phyloP scores from a whole-genome alignment of 192 early-diverging fungal genomes.

The Phycomyces nitens region DNA sequence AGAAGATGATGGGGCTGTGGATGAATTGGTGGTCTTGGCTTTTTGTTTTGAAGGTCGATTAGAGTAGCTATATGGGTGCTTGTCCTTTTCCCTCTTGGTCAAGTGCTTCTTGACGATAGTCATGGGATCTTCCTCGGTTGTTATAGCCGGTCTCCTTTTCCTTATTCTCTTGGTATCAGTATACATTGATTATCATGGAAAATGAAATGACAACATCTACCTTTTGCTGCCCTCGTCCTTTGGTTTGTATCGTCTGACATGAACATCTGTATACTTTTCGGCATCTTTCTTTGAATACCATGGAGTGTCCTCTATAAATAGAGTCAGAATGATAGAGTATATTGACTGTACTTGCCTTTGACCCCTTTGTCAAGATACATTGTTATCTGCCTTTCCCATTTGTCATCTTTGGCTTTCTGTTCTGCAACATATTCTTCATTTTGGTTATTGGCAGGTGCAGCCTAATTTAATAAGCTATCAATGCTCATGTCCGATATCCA shows the following conservation, averaged over 20 bases:
- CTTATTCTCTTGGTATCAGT: not conserved
- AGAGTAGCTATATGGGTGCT: not conserved
- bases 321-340: too few relatives aligned
- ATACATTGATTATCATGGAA: not conserved
- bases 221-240: slow-evolving; percentile 13
- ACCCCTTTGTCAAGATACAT: slow-evolving; percentile 61
- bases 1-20: slow-evolving; percentile 14
- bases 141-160: not conserved
- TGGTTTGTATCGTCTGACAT: slow-evolving; percentile 8
- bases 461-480: not conserved
- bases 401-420: slow-evolving; percentile 44
- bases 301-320: slow-evolving; percentile 15
- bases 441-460: not conserved
- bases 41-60: not conserved
- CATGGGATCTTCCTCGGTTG: not conserved
- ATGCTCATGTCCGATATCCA: slow-evolving; percentile 1
- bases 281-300: slow-evolving; percentile 27
- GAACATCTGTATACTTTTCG: slow-evolving; percentile 18
- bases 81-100: not conserved
- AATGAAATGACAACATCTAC: not conserved
- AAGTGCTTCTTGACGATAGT: not conserved
- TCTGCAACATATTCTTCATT: slow-evolving; percentile 61
- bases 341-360: too few relatives aligned
- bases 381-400: slow-evolving; percentile 55
- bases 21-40: not conserved